Base-by-base conservation (phyloP, 352 stramenopile species). In the Stramenopiles sp. region DNA sequence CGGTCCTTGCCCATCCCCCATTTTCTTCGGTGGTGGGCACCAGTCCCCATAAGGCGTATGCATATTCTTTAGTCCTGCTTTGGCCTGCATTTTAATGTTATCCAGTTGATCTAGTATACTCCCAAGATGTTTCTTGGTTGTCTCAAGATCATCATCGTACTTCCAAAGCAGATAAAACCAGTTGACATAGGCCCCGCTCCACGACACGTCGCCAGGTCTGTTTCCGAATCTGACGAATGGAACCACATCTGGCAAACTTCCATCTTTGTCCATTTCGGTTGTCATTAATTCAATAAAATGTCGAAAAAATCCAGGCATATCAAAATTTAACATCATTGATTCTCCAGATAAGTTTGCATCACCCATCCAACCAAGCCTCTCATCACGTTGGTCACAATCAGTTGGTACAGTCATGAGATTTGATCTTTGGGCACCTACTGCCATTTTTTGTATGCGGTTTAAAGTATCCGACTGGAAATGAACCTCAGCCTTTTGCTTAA, bases 371-470 rank as follows among this genome's bases (percentile, higher is more conserved):
- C 81, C 84, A 25, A 67, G 71, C n/a, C 83, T 30, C 75, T 86
- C 84, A 44, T 86, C 83, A 22, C 84, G 83, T 67, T 86, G 83
- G 30, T 81, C 39, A 22, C 84, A 86, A 82, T 86, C 84, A 7
- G 84, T 85, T 7, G 81, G 83, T 0, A 86, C 82, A 30, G 76
- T 81, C 83, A 86, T 85, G 7, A 84, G 33, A 80, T 86, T 86
- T 14, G 30, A 78, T 30, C 82, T 82, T 29, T 84, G 44, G 32
- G 80, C 81, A 83, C 81, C 84, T 22, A 80, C 7, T 8, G 82
- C 80, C 27, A 81, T 75, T 39, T 82, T 32, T 44, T 86, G 83
- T 25, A 86, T 82, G 80, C 86, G 22, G 29, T 86, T 83, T 76
- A 86, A 44, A 22, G 86, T 32, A 7, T 83, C 71, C 7, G n/a